phyloP scores from a whole-genome alignment of 805 yeast genomes.

The Starmerella roubikii region DNA sequence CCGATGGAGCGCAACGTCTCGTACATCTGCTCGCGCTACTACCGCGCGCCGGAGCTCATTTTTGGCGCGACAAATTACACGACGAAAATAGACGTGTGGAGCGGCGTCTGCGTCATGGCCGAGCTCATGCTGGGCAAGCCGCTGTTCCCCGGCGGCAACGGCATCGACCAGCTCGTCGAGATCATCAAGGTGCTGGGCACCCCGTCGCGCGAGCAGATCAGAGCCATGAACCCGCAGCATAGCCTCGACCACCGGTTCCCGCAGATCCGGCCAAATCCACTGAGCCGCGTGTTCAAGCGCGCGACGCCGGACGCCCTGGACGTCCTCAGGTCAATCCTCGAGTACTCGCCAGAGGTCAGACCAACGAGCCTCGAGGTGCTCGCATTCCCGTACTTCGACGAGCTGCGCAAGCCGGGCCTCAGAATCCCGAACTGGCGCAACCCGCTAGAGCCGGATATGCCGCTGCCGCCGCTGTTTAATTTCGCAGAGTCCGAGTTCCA shows the following conservation, averaged over 20 bases:
- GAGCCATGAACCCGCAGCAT: conserved; percentile 91
- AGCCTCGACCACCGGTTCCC: conserved; percentile 91
- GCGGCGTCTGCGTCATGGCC: conserved; percentile 97
- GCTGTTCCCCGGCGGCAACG: conserved; percentile 92
- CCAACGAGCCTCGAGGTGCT: conserved; percentile 68
- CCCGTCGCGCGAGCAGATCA: conserved; percentile 82
- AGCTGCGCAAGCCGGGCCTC: conserved; percentile 46
- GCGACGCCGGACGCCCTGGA: conserved; percentile 82
- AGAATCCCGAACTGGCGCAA: conserved; percentile 33
- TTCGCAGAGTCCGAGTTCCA: conserved; percentile 54
- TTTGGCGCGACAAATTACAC: conserved; percentile 96
- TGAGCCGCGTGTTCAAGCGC: conserved; percentile 54
- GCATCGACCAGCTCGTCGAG: conserved; percentile 94
- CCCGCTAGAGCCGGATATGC: conserved; percentile 60
- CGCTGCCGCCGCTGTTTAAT: conserved; percentile 63
- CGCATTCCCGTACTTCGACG: conserved; percentile 82
- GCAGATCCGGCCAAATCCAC: conserved; percentile 35
- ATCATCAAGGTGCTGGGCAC: conserved; percentile 93
- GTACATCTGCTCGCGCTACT: conserved; percentile 90
- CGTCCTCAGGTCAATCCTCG: conserved; percentile 63
- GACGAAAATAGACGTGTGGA: conserved; percentile 94
- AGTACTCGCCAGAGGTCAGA: conserved; percentile 79
- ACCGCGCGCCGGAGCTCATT: conserved; percentile 93
- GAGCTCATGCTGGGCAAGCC: conserved; percentile 93
- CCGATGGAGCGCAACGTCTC: conserved; percentile 91